Percentiles rank a stretch among this genome's conserved stretches.
Evolutionary conservation across 371 early-diverging fungal species (phyloP).

Genomic region (Synchytrium microbalum): DNA sequence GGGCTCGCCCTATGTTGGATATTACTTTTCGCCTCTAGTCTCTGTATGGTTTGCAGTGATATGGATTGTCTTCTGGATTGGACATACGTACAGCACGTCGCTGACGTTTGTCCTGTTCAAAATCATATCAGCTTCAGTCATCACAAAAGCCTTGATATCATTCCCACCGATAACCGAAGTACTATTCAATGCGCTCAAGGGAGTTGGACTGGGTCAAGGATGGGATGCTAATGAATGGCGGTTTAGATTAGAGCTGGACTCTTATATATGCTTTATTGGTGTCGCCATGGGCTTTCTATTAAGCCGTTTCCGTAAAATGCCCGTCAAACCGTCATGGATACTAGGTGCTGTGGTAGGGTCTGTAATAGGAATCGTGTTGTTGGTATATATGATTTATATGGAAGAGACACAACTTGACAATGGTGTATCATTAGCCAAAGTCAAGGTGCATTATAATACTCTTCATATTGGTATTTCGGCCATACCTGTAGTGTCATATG

Average conservation of each 20-base stretch:
- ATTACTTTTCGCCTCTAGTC: slow-evolving; percentile 70
- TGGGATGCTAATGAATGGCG: slow-evolving; percentile 60
- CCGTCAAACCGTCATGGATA: neutral
- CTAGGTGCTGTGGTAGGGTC: slow-evolving; percentile 3
- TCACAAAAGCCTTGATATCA: slow-evolving; percentile 34
- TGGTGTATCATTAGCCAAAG: slow-evolving; percentile 4
- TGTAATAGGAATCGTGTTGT: slow-evolving; percentile 5
- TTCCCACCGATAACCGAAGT: slow-evolving; percentile 36
- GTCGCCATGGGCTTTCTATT: slow-evolving; percentile 25
- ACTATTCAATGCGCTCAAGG: slow-evolving; percentile 28
- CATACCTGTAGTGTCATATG: slow-evolving; percentile 52
- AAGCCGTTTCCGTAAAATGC: neutral
- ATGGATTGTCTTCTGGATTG: slow-evolving; percentile 55
- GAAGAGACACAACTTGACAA: neutral
- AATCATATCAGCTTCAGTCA: slow-evolving; percentile 31
- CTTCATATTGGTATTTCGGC: slow-evolving; percentile 58
- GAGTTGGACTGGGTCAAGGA: slow-evolving; percentile 25
- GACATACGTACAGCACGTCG: slow-evolving; percentile 36
- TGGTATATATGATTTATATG: neutral
- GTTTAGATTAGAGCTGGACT: slow-evolving; percentile 54
- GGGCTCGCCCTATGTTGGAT: slow-evolving; percentile 58
- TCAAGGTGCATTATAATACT: slow-evolving; percentile 45
- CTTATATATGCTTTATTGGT: slow-evolving; percentile 53
- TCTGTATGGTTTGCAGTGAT: slow-evolving; percentile 61
- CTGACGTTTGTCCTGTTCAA: slow-evolving; percentile 41